Evolutionary conservation across 208 protist genomes (phyloP).

Genomic region (Wallacemonas sp.): DNA sequence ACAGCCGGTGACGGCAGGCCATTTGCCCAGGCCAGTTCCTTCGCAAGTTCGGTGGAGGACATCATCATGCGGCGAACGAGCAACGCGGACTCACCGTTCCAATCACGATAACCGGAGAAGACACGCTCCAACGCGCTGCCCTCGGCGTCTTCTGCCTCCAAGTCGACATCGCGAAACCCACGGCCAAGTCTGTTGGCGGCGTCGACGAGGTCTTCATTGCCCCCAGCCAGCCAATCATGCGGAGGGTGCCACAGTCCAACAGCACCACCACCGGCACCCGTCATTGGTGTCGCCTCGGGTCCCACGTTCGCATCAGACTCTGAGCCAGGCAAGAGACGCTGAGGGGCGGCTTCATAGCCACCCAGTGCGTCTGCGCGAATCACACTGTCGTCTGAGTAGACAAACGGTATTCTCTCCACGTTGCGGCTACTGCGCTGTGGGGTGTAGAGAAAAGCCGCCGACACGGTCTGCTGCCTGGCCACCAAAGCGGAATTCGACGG

Average conservation of each 20-base stretch:
- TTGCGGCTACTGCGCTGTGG: background rate
- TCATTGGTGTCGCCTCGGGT: no score
- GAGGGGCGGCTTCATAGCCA: no score
- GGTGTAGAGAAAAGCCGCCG: slow-evolving; percentile 2
- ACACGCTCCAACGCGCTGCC: slow-evolving; percentile 29
- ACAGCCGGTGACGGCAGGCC: background rate
- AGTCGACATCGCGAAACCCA: slow-evolving; percentile 19
- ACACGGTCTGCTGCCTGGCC: background rate
- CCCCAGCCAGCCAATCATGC: no score
- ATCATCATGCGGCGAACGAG: slow-evolving; percentile 11
- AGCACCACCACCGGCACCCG: no score
- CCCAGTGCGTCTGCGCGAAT: no score
- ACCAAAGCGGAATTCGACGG: background rate
- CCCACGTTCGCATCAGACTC: no score
- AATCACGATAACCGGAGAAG: slow-evolving; percentile 17
- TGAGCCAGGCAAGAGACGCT: no score
- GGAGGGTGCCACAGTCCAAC: no score
- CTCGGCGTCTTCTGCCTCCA: slow-evolving; percentile 36
- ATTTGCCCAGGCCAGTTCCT: slow-evolving; percentile 1
- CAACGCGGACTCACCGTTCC: slow-evolving; percentile 5
- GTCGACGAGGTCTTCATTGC: no score
- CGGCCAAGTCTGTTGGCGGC: background rate
- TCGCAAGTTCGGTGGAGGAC: slow-evolving; percentile 7
- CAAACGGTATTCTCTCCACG: slow-evolving; percentile 2
- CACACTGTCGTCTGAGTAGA: background rate